Evolutionary conservation across 306 rosid species (phyloP).

Genomic region (Echinosophora koreensis): DNA sequence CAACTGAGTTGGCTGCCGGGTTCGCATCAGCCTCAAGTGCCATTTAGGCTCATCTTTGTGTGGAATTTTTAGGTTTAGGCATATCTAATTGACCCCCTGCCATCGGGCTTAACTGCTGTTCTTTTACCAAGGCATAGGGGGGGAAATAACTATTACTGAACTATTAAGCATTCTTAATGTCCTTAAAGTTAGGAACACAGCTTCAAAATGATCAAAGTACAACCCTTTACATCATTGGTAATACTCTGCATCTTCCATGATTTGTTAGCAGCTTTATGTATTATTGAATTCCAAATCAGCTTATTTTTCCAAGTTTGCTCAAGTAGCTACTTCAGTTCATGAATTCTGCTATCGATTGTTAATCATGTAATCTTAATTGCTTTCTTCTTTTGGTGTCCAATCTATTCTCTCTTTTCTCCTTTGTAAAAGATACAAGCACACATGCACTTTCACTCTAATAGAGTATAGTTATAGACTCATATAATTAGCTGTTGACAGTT

Average conservation of each 20-base stretch:
- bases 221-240: background rate
- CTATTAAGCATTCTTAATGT: slow-evolving; percentile 24
- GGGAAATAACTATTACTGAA: slow-evolving; percentile 12
- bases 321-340: background rate
- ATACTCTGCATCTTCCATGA: background rate
- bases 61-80: slow-evolving; percentile 10
- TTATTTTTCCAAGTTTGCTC: background rate
- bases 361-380: background rate
- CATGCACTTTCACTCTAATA: background rate
- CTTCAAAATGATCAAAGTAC: slow-evolving; percentile 5
- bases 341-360: background rate
- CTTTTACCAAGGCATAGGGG: slow-evolving; percentile 15
- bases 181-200: slow-evolving; percentile 14
- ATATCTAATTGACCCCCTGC: slow-evolving; percentile 3
- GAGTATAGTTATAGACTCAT: too few relatives aligned
- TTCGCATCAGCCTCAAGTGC: too few relatives aligned
- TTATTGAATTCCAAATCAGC: slow-evolving; percentile 30
- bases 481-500: too few relatives aligned
- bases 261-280: background rate
- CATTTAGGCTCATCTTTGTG: background rate
- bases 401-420: background rate
- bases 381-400: slow-evolving; percentile 15
- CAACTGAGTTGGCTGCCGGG: too few relatives aligned
- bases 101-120: slow-evolving; percentile 13
- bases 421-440: background rate